phyloP scores from a whole-genome alignment of 2,329 filamentous ascomycete genomes.

The Fusarium equiseti region DNA sequence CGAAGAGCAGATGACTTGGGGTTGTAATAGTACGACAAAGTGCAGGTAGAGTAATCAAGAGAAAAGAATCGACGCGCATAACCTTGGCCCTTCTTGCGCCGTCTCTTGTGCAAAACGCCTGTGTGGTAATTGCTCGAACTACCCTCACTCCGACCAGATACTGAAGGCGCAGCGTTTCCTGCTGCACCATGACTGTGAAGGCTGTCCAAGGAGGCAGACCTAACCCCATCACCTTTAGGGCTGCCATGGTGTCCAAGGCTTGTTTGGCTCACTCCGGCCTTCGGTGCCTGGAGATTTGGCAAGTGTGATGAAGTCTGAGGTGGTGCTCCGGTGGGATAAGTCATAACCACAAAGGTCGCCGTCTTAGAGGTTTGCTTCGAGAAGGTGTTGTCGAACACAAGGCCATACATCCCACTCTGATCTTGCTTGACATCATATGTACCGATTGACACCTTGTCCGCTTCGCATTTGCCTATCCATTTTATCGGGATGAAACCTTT shows the following conservation, averaged over 20 bases:
- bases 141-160: slow-evolving; percentile 66
- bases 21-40: slow-evolving; percentile 95
- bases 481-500: slow-evolving; percentile 78
- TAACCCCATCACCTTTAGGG: slow-evolving; percentile 58
- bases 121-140: slow-evolving; percentile 75
- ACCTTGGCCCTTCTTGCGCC: slow-evolving; percentile 92
- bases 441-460: slow-evolving; percentile 93
- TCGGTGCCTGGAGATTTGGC: slow-evolving; percentile 65
- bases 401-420: slow-evolving; percentile 91
- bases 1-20: slow-evolving; percentile 91
- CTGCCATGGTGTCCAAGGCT: slow-evolving; percentile 64
- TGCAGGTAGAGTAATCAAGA: slow-evolving; percentile 92
- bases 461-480: slow-evolving; percentile 96
- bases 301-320: slow-evolving; percentile 81
- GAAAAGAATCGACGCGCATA: slow-evolving; percentile 96
- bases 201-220: slow-evolving; percentile 71
- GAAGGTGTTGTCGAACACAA: slow-evolving; percentile 99
- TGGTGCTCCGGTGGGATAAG: slow-evolving; percentile 85
- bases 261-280: slow-evolving; percentile 59
- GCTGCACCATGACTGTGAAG: slow-evolving; percentile 64
- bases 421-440: slow-evolving; percentile 81
- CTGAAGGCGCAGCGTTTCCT: slow-evolving; percentile 61
- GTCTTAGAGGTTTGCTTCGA: slow-evolving; percentile 96
- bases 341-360: slow-evolving; percentile 93
- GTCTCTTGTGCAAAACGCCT: slow-evolving; percentile 87